Percentiles rank a stretch among this genome's conserved stretches.
Evolutionary conservation across 352 stramenopile species (phyloP).

Genomic region (Globisporangium sylvaticum): DNA sequence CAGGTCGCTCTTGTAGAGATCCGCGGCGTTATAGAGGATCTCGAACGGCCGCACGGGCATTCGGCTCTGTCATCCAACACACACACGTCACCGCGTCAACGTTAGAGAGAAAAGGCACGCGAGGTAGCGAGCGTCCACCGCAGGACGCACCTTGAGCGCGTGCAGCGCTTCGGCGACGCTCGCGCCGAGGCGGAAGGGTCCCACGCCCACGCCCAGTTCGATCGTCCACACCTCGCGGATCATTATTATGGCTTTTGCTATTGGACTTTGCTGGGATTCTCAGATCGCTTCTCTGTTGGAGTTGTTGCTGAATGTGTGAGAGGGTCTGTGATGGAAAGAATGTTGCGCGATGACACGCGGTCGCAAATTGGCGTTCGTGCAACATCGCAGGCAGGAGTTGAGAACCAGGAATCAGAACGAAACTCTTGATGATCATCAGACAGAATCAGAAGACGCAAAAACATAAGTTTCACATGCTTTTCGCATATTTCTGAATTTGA

Average conservation of each 20-base stretch:
- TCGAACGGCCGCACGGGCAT: slow-evolving; percentile 70
- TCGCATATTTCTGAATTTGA: too few relatives aligned
- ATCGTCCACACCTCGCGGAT: slow-evolving; percentile 83
- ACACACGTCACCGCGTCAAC: background rate
- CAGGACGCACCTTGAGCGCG: slow-evolving; percentile 56
- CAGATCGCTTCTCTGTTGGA: background rate
- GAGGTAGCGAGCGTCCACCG: background rate
- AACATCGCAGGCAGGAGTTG: background rate
- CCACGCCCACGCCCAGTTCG: slow-evolving; percentile 69
- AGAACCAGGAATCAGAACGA: too few relatives aligned
- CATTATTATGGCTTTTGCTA: slow-evolving; percentile 25
- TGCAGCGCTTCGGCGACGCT: slow-evolving; percentile 71
- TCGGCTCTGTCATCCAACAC: slow-evolving; percentile 34
- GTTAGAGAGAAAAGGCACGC: background rate
- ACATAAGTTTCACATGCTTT: too few relatives aligned
- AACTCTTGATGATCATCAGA: too few relatives aligned
- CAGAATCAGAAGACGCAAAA: too few relatives aligned
- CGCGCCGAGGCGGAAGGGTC: slow-evolving; percentile 71
- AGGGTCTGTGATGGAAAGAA: background rate
- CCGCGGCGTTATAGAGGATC: slow-evolving; percentile 65
- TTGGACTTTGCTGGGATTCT: slow-evolving; percentile 5
- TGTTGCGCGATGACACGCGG: background rate
- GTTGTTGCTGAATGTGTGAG: background rate
- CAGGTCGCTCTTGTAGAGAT: slow-evolving; percentile 60
- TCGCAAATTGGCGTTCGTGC: background rate